These are phyloP conservation scores for Phytophthora citrophthora DNA, from an alignment of 352 stramenopile species.

Conservation along the genomic window DNA sequence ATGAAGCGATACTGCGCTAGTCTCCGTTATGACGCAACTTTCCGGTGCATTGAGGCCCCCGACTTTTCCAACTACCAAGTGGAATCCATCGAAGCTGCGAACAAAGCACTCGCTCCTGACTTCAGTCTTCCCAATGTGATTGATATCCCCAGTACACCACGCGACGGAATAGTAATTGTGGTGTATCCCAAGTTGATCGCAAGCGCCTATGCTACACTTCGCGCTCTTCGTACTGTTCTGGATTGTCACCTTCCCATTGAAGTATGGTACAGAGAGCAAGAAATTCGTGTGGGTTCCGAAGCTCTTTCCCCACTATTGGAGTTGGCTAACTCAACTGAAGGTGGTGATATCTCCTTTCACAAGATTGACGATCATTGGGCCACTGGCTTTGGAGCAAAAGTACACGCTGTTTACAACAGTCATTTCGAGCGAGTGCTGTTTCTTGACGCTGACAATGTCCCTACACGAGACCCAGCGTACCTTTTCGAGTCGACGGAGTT, in stretches of 20 bases:
- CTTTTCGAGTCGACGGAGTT: conserved; percentile 53
- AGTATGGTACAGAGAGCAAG: conserved; percentile 51
- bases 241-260: conserved; percentile 56
- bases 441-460: conserved; percentile 62
- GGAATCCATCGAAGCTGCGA: conserved; percentile 25
- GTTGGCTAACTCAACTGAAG: conserved; percentile 15
- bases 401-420: conserved; percentile 49
- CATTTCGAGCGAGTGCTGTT: conserved; percentile 52
- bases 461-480: conserved; percentile 46
- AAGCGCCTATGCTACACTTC: conserved; percentile 29
- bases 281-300: conserved; percentile 30
- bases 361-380: conserved; percentile 36
- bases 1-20: conserved; percentile 41
- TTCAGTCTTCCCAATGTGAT: conserved; percentile 22
- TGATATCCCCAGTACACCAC: conserved; percentile 1
- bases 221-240: conserved; percentile 32
- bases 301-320: conserved; percentile 22
- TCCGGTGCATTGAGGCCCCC: conserved; percentile 46
- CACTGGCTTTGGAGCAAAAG: conserved; percentile 52
- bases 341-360: conserved; percentile 29
- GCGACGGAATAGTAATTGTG: conserved; percentile 54
- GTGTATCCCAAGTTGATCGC: conserved; percentile 55
- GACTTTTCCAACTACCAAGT: conserved; percentile 44
- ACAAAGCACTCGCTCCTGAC: conserved; percentile 16
- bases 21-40: conserved; percentile 35